These are phyloP conservation scores for Fonsecaea nubica DNA, from an alignment of 2,329 filamentous ascomycete genomes.

Conservation along the genomic window DNA sequence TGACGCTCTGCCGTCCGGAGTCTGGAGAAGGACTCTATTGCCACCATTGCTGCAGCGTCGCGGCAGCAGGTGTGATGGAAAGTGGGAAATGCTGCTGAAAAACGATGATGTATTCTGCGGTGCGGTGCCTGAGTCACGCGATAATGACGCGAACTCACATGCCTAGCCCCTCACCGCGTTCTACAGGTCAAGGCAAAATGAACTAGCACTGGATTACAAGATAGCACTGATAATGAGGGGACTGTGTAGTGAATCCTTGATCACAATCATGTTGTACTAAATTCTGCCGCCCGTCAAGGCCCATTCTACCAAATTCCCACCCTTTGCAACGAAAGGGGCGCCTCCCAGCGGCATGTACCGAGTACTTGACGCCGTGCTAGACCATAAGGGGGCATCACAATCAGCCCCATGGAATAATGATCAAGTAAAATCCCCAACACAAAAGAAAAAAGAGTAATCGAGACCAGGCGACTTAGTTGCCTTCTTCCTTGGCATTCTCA, in stretches of 20 bases:
- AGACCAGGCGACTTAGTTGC: neutral
- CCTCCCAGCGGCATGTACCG: constrained; percentile 1
- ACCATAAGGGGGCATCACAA: constrained; percentile 10
- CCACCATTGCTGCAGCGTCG: neutral
- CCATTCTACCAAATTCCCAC: constrained; percentile 10
- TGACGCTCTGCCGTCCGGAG: constrained; percentile 1
- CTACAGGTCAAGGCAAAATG: neutral
- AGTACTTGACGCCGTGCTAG: constrained; percentile 34
- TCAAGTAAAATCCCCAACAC: neutral
- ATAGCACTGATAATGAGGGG: neutral
- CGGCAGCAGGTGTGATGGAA: neutral
- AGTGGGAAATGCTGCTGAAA: neutral
- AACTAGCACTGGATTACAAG: neutral
- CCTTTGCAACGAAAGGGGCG: neutral
- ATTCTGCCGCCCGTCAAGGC: neutral
- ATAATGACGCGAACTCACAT: constrained; percentile 28
- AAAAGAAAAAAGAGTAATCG: constrained; percentile 1
- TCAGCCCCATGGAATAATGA: neutral
- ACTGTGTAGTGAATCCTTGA: neutral
- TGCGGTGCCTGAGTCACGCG: constrained; percentile 11
- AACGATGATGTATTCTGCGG: constrained; percentile 3
- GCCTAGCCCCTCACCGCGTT: neutral
- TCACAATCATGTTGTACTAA: neutral
- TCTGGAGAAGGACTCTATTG: neutral
- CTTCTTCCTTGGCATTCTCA: constrained; percentile 25